A percentile compares a stretch with the other conserved stretches of the same genome.
Conservation (phyloP, 2,329 filamentous ascomycete species). For the Zelopaecilomyces penicillatus region DNA sequence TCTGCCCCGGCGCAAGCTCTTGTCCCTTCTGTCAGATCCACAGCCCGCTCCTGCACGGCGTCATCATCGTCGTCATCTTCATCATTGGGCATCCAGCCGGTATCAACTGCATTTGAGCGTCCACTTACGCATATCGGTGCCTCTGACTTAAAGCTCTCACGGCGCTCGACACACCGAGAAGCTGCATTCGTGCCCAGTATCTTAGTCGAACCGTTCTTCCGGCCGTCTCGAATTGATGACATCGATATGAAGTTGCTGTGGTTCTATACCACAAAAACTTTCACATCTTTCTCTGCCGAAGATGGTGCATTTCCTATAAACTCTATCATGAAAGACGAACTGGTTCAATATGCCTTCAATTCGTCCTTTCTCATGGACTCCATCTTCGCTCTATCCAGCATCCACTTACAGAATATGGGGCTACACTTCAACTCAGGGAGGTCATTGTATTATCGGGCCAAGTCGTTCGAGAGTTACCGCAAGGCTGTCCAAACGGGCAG, state of each 20-base stretch:
- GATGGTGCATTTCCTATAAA: constrained; percentile 27
- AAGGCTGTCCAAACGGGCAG: constrained; percentile 39
- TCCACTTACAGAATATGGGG: constrained; percentile 38
- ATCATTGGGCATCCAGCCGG: not conserved
- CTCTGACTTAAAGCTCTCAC: too few relatives aligned
- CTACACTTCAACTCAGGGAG: constrained; percentile 31
- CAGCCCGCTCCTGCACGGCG: not conserved
- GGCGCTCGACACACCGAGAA: too few relatives aligned
- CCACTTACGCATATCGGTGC: too few relatives aligned
- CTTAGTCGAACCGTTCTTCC: constrained; percentile 21
- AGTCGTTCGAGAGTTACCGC: constrained; percentile 42
- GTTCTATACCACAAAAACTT: constrained; percentile 44
- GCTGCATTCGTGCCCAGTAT: not conserved
- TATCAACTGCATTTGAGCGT: too few relatives aligned
- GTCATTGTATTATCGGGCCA: constrained; percentile 37
- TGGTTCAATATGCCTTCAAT: constrained; percentile 43
- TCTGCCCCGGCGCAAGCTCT: not conserved
- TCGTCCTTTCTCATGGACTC: constrained; percentile 48
- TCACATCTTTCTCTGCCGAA: constrained; percentile 36
- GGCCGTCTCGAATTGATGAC: constrained; percentile 24
- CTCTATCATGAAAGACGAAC: constrained; percentile 35
- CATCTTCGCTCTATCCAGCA: constrained; percentile 41
- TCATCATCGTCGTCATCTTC: constrained; percentile 2
- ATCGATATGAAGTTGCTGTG: constrained; percentile 47
- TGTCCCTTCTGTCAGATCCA: constrained; percentile 9